Base-by-base conservation (phyloP, 768 basidiomycete species). In the Mycena albidolilacea region DNA sequence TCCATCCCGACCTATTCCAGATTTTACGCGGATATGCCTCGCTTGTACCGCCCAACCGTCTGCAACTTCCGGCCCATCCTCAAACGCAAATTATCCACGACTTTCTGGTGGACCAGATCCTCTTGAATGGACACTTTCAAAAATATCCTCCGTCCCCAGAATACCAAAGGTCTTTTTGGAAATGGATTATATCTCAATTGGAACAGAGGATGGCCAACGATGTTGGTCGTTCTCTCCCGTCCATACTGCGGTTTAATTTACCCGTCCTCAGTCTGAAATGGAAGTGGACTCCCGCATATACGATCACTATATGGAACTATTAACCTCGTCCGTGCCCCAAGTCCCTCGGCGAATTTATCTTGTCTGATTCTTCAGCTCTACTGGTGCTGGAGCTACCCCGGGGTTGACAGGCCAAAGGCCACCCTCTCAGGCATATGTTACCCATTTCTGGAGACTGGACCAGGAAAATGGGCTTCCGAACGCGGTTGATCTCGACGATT, bases 131-230 rank as follows among this genome's bases (percentile, higher is more conserved):
- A 8, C 92, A 93, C 77, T 87, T 93, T 50, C 75, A 80, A 63
- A 76, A 77, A 37, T 94, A 91, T 76, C 88, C 93, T 5, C 93
- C 93, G 0, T 91, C 93, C 0, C 72, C 75, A 19, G 84, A 88
- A 74, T 94, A 92, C 74, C 93, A 92, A 72, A 82, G 82, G 60
- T 71, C 79, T 3, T 95, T 94, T 78, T 95, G 93, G 93, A 95
- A 95, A 81, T 92, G 91, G 89, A 85, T 84, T 0, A 87, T 95
- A 21, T 77, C 79, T 23, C 79, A 84, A 46, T 82, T 95, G 46
- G 94, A 94, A 80, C 77, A 76, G 14, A 67, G 87, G 71, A 67
- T 78, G 59, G 67, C 75, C 21, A 80, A 83, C n/a, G 88, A 86
- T 82, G 62, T 58, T 54, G 73, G 46, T 72, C 37, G 23, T 12